These are phyloP conservation scores for Sporothrix protearum DNA, from an alignment of 2,329 filamentous ascomycete genomes.

Conservation along the genomic window DNA sequence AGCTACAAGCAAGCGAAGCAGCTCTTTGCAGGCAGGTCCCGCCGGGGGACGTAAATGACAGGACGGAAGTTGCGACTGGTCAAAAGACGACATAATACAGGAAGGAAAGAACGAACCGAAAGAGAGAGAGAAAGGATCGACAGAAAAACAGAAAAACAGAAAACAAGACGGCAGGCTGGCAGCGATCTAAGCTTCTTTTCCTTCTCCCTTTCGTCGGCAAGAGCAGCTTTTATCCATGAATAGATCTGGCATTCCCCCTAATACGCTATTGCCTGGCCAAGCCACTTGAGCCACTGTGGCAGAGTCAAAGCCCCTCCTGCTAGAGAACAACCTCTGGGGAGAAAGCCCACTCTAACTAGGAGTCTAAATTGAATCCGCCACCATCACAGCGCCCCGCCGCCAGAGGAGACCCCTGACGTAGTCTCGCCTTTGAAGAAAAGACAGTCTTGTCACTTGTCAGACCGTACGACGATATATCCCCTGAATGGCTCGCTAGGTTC, in stretches of 20 bases:
- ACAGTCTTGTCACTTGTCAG: neutral
- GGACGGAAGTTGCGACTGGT: conserved; percentile 6
- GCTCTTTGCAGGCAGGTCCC: neutral
- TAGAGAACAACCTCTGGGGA: neutral
- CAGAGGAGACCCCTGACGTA: conserved; percentile 7
- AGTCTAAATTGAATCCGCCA: neutral
- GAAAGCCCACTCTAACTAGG: neutral
- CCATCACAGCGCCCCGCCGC: neutral
- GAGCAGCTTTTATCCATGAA: neutral
- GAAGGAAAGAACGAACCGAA: neutral
- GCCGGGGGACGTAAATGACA: neutral
- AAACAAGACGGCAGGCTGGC: neutral
- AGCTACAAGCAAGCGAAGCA: neutral
- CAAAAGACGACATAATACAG: neutral
- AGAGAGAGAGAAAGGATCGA: neutral
- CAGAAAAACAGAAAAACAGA: neutral
- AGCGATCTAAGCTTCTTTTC: neutral
- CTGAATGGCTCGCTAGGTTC: neutral
- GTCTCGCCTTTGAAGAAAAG: neutral
- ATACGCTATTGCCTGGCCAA: conserved; percentile 7
- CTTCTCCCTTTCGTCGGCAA: neutral
- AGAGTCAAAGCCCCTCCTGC: neutral
- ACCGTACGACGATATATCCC: neutral
- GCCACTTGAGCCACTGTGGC: conserved; percentile 15
- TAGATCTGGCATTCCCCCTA: neutral